These are phyloP conservation scores for Dioszegia crocea DNA, from an alignment of 768 basidiomycete genomes.

Conservation along the genomic window DNA sequence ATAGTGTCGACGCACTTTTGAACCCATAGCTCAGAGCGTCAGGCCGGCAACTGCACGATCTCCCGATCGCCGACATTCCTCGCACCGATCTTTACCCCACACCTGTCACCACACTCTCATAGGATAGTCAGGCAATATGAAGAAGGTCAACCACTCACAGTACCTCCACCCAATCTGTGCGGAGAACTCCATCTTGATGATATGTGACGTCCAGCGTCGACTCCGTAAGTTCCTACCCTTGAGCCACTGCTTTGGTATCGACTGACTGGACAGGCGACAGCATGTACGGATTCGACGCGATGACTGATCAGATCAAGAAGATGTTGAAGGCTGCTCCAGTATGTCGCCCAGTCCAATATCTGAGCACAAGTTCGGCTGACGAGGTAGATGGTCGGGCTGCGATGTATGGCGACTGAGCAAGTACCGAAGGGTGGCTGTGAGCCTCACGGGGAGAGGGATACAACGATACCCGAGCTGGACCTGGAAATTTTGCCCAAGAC, in stretches of 20 bases:
- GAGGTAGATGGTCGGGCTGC: slow-evolving; percentile 11
- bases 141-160: not conserved
- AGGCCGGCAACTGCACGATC: no score
- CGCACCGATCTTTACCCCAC: not conserved
- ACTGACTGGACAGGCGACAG: slow-evolving; percentile 41
- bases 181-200: slow-evolving; percentile 57
- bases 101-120: no score
- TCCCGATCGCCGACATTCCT: not conserved
- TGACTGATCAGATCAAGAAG: slow-evolving; percentile 70
- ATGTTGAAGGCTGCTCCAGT: slow-evolving; percentile 73
- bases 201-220: slow-evolving; percentile 77
- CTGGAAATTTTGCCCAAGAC: slow-evolving; percentile 48
- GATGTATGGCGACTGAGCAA: slow-evolving; percentile 69
- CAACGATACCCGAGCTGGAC: slow-evolving; percentile 61
- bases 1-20: no score
- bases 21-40: no score
- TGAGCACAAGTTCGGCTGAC: not conserved
- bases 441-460: slow-evolving; percentile 59
- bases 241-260: slow-evolving; percentile 2
- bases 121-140: no score
- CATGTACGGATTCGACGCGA: slow-evolving; percentile 68
- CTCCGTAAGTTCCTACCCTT: slow-evolving; percentile 57
- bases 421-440: slow-evolving; percentile 62
- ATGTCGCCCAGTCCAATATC: not conserved
- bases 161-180: slow-evolving; percentile 2